phyloP scores from a whole-genome alignment of 176 grass and related monocot species.

The Rhipidocladum racemiflorum region DNA sequence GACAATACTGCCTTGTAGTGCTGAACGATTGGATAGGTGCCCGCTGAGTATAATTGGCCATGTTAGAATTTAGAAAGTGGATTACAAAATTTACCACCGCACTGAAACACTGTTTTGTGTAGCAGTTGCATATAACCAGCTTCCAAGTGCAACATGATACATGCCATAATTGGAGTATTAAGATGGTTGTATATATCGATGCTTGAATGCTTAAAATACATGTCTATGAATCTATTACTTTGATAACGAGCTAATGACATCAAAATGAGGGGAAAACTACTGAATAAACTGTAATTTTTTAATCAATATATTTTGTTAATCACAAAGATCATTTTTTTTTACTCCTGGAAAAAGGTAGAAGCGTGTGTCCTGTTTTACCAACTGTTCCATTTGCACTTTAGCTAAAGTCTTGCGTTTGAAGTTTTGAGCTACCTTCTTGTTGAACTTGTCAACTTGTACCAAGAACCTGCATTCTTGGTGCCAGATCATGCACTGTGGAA shows the following conservation, averaged over 20 bases:
- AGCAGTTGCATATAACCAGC: too few relatives aligned
- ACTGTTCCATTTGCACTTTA: neutral
- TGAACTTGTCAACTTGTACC: neutral
- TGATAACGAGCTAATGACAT: neutral
- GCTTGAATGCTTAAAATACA: neutral
- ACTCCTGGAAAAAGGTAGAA: neutral
- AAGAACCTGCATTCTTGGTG: neutral
- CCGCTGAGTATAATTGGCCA: too few relatives aligned
- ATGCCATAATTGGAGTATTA: neutral
- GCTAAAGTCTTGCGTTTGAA: neutral
- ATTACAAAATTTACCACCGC: too few relatives aligned
- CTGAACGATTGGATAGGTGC: too few relatives aligned
- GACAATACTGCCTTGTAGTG: too few relatives aligned
- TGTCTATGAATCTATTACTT: neutral
- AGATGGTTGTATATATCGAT: neutral
- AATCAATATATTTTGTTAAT: neutral
- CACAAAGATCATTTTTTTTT: too few relatives aligned
- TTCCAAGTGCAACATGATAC: too few relatives aligned
- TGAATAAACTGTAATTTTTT: neutral
- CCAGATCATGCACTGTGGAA: neutral
- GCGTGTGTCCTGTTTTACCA: neutral
- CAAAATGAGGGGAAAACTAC: neutral
- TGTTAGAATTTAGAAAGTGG: too few relatives aligned
- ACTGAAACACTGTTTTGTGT: too few relatives aligned
- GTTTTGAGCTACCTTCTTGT: neutral